A percentile compares a stretch with the other conserved stretches of the same genome.
Conservation (phyloP, 2,329 filamentous ascomycete species). For the Diplodia intermedia region DNA sequence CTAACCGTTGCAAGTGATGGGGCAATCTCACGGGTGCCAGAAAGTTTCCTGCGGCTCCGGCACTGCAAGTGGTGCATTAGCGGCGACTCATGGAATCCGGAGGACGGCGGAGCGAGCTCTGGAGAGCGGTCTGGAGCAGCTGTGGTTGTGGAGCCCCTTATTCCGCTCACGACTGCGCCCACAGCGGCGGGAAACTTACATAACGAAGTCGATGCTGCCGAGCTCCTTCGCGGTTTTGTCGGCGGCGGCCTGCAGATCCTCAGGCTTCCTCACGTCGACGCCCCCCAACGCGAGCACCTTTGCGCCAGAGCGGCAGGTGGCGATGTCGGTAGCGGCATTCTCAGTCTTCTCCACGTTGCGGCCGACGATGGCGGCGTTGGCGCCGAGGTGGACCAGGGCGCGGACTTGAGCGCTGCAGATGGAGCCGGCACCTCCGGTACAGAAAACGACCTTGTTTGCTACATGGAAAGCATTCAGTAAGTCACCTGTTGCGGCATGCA, state of each 20-base stretch:
- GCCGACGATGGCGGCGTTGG: slow-evolving; percentile 92
- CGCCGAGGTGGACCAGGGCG: slow-evolving; percentile 87
- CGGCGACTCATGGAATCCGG: slow-evolving; percentile 1
- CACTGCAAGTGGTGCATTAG: slow-evolving; percentile 58
- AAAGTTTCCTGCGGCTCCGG: slow-evolving; percentile 95
- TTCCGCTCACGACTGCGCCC: not conserved
- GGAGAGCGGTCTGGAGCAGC: not conserved
- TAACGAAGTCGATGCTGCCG: slow-evolving; percentile 88
- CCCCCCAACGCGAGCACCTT: slow-evolving; percentile 85
- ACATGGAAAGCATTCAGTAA: slow-evolving; percentile 1
- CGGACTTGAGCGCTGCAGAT: slow-evolving; percentile 95
- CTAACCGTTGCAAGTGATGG: too few relatives aligned
- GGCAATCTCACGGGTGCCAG: slow-evolving; percentile 65
- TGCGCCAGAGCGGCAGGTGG: slow-evolving; percentile 75
- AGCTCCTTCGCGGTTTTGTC: slow-evolving; percentile 82
- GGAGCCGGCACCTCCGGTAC: slow-evolving; percentile 89
- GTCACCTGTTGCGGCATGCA: slow-evolving; percentile 31
- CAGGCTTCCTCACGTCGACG: slow-evolving; percentile 70
- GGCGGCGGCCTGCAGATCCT: slow-evolving; percentile 74
- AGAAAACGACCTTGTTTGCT: slow-evolving; percentile 91
- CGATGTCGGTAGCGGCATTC: slow-evolving; percentile 78
- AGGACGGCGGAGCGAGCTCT: not conserved
- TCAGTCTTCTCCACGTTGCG: slow-evolving; percentile 90
- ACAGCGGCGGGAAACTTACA: slow-evolving; percentile 62
- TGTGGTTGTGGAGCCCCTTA: not conserved